Base-by-base conservation (phyloP, 2,329 filamentous ascomycete genomes). In the Aspergillus sp. region DNA sequence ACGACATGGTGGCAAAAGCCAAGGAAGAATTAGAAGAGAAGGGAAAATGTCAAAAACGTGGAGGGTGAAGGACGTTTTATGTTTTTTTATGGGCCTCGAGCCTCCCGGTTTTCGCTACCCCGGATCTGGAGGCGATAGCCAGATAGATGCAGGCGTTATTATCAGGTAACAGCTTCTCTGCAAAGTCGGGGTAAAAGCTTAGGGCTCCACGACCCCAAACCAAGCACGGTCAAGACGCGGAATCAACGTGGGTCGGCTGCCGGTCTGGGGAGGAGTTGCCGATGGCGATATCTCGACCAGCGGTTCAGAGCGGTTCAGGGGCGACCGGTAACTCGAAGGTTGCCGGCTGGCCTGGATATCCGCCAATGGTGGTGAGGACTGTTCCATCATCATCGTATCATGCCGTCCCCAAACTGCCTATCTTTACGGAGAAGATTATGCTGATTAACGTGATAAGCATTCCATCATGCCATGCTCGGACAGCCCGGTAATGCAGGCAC, bases 251-350 rank as follows among this genome's bases (percentile, higher is more conserved):
- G 44, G 44, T 19, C 44, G 7, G 27, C 15, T 3, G 34, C 30
- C 44, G 44, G 47, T 39, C 17, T 33, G 47, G 47, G 47, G n/a
- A 46, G 30, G 33, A 49, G 30, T 49, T 49, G 47, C 47, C 47
- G 48, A 51, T 24, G 17, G 1, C n/a, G 41, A 42, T 15, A 44
- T 17, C n/a, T 44, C 41, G 17, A 44, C 20, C 12, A 17, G 20
- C 11, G 41, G 17, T 44, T 22, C 20, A 22, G 34, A 17, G 20
- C 11, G 41, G 17, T 44, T 22, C 20, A 22, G 34, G 33, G 17
- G 13, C 13, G 12, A 40, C 13, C 48, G 48, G 48, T 34, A 51
- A 20, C 7, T 17, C 6, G 19, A n/a, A 11, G 11, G 22, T 51
- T 51, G 48, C 48, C 48, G 47, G 17, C 40, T 37, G 7, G 12